Percentiles rank a stretch among this genome's conserved stretches.
Conservation (phyloP, 192 early-diverging fungal species). For the Funneliformis geosporum region DNA sequence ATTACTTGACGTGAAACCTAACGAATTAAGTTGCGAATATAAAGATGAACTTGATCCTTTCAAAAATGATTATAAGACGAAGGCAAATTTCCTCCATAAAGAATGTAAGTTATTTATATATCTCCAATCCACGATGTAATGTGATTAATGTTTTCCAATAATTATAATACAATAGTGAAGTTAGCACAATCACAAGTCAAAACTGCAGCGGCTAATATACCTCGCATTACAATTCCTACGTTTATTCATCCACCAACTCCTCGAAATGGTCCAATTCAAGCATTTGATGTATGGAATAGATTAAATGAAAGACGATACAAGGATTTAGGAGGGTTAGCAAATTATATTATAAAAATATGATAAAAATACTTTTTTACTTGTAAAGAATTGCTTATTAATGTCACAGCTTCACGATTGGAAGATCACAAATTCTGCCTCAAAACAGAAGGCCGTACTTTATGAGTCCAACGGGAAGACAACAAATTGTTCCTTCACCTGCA, state of each 20-base stretch:
- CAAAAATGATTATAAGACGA: not conserved
- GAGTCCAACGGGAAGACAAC: not conserved
- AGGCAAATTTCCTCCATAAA: not conserved
- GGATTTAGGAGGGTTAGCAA: conserved; percentile 6
- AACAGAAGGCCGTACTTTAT: not conserved
- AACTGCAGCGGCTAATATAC: not conserved
- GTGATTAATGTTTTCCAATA: not conserved
- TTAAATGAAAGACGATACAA: conserved; percentile 1
- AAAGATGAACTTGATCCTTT: conserved; percentile 19
- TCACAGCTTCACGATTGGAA: not conserved
- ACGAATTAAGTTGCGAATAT: not conserved
- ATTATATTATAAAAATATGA: no score
- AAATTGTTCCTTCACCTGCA: not conserved
- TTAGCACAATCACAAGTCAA: conserved; percentile 14
- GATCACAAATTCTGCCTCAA: not conserved
- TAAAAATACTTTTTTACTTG: no score
- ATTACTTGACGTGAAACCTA: not conserved
- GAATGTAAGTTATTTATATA: not conserved
- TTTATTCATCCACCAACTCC: no score
- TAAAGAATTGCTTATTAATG: not conserved
- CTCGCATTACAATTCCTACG: not conserved
- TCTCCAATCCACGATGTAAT: not conserved
- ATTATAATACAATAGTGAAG: conserved; percentile 10
- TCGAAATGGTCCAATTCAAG: not conserved
- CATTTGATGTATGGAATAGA: conserved; percentile 7